A percentile compares a stretch with the other conserved stretches of the same genome.
Conservation (phyloP, 2,329 filamentous ascomycete species). For the Fusarium virguliforme region DNA sequence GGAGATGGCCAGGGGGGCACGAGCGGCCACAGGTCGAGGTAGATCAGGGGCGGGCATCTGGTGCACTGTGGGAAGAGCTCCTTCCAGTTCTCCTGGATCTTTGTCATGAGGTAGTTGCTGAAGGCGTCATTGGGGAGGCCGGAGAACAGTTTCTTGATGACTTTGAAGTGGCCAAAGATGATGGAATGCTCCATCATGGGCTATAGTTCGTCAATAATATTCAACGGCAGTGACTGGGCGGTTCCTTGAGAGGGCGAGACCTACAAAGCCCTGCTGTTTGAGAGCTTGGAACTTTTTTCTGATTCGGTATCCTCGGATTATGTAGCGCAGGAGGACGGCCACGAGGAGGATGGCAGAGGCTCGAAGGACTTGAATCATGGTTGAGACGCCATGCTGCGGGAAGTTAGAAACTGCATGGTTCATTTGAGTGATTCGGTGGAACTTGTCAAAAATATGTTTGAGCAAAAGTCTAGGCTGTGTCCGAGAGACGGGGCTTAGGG, state of each 20-base stretch:
- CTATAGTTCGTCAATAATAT: background rate
- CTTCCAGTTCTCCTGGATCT: conserved; percentile 38
- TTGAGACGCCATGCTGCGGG: too few relatives aligned
- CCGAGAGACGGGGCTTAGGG: background rate
- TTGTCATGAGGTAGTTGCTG: conserved; percentile 34
- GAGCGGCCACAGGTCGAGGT: conserved; percentile 54
- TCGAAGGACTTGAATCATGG: background rate
- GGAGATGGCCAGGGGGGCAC: conserved; percentile 33
- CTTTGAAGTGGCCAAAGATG: conserved; percentile 39
- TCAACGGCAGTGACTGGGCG: background rate
- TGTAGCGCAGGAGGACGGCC: background rate
- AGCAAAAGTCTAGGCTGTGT: background rate
- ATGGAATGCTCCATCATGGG: conserved; percentile 45
- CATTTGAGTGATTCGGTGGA: background rate
- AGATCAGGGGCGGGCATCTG: conserved; percentile 49
- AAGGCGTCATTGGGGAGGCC: conserved; percentile 38
- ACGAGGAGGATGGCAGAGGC: background rate
- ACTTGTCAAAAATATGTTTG: background rate
- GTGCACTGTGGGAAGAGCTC: conserved; percentile 40
- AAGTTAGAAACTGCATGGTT: background rate
- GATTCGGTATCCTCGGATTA: conserved; percentile 1
- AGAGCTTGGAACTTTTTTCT: background rate
- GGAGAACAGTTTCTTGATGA: conserved; percentile 28
- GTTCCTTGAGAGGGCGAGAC: background rate
- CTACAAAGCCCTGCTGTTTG: background rate